Percentiles rank a stretch among this genome's conserved stretches.
Conservation (phyloP, 108 stramenopile species). For the Cyclotella distinguenda region DNA sequence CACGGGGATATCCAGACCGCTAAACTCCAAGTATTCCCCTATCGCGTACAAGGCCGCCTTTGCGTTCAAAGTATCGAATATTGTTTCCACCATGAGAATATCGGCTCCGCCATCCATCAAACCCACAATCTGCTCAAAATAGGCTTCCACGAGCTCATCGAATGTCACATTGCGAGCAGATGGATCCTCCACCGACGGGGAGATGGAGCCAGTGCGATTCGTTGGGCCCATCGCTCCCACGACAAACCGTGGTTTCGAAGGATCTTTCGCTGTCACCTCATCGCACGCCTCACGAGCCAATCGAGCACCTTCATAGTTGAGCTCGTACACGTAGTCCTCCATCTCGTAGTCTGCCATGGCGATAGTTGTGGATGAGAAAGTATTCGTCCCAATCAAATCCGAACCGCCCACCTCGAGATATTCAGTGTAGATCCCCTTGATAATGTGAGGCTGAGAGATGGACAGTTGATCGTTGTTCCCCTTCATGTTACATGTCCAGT, state of each 20-base stretch:
- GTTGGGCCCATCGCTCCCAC: conserved; percentile 97
- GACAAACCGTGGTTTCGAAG: conserved; percentile 95
- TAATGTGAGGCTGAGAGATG: conserved; percentile 94
- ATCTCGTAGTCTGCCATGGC: conserved; percentile 99
- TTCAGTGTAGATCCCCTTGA: conserved; percentile 90
- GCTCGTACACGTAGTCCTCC: conserved; percentile 93
- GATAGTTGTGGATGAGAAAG: conserved; percentile 96
- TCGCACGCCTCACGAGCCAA: conserved; percentile 97
- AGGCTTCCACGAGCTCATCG: conserved; percentile 97
- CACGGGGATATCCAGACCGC: conserved; percentile 91
- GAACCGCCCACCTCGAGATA: conserved; percentile 93
- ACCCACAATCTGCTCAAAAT: conserved; percentile 94
- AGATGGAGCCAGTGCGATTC: conserved; percentile 96
- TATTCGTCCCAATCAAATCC: conserved; percentile 97
- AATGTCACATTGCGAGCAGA: conserved; percentile 94
- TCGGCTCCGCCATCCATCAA: conserved; percentile 95
- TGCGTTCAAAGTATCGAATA: conserved; percentile 98
- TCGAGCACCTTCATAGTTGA: conserved; percentile 93
- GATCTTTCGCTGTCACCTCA: conserved; percentile 92
- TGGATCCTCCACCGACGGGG: conserved; percentile 95
- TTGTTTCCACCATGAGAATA: conserved; percentile 98
- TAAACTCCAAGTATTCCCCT: conserved; percentile 90
- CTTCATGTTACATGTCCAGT: conserved; percentile 92
- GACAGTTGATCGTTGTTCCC: conserved; percentile 99
- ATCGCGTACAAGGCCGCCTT: conserved; percentile 97